Evolutionary conservation across 805 yeast species (phyloP), one percentile per base, ranked within the genome.

Genomic region (Tetrapisispora namnaoensis): DNA sequence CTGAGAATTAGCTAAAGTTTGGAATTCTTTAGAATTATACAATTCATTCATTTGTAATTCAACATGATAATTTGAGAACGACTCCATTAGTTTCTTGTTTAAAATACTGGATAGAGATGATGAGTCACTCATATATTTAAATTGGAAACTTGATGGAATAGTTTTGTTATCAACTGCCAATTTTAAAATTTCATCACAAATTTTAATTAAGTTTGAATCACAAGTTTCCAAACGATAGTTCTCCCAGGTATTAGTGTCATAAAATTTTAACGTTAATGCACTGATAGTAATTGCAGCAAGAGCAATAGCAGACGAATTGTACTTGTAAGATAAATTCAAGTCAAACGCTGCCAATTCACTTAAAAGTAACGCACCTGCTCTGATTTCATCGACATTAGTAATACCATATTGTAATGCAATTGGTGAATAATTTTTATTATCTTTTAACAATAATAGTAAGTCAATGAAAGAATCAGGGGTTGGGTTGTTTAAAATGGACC

Each of bases 311-410:
- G 74, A 70, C 8, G 72, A 60, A 3, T 75, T 60, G 55, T 66
- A 76, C 53, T 72, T 72, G 60, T 78, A 76, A 49, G 80, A 76
- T 50, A 82, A 66, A 50, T 74, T 75, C 45, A 78, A 75, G 60
- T 81, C 77, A 62, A 83, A 82, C 51, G 79, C 80, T 48, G 81
- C 73, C 56, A 83, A 67, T 60, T 83, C 89, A 57, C 88, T 80
- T 42, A 83, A 62, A 66, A 79, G 79, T 51, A 78, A 67, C 16
- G 86, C 73, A 50, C 83, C 77, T 44, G 72, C 65, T 56, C 76
- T 79, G 52, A 82, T 67, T 49, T 76, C 78, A 51, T 72, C 68
- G 37, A 70, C 57, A 52, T 59, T 58, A 21, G 49, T 44, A 20
- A 37, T 41, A 8, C 45, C 28, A 37, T 49, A 22, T 44, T 47